Base-by-base conservation (phyloP, 805 yeast genomes). In the Hanseniaspora pseudoguilliermondii region DNA sequence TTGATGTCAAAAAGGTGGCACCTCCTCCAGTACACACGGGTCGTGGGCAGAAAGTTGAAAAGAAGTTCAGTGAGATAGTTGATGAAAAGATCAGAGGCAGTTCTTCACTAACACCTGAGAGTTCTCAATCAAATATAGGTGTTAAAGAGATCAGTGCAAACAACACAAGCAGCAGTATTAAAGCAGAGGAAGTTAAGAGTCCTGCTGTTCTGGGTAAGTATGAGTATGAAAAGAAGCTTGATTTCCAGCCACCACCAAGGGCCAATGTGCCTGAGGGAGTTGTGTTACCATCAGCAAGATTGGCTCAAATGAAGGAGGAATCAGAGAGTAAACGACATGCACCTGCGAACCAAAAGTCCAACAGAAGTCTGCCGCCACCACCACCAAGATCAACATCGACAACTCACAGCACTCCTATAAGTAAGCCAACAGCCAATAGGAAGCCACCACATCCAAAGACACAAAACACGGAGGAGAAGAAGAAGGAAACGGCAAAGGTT, bases 401-500 rank as follows among this genome's bases (percentile, higher is more conserved):
- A 23, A 20, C 29, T 27, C 34, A 34, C 47, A 46, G 41, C 47
- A 34, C 27, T 6, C 52, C 34, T 5, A 23, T 23, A 23, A 13
- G 11, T 7, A 32, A 25, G 38, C 13, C 16, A 23, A 38, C 36
- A 18, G 27, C 43, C 16, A 36, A 35, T 13, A n/a, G 20, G 10
- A 36, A n/a, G 25, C 27, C 38, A 10, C 52, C 23, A 1, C 15
- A n/a, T 4, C 10, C 11, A 29, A 25, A 40, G 41, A 7, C 21
- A 20, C 6, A n/a, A 32, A 27, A 18, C 16, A 15, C n/a, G 18
- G 40, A 63, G 62, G 58, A 57, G 13, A 60, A 69, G 13, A 60
- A 69, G 23, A 64, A 56, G 48, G 66, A 67, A 63, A 60, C 62
- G 34, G 41, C 66, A n/a, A 64, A 67, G 16, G 64, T 74, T 43